Conservation (phyloP, 306 rosid genomes). For the Delonix regia region DNA sequence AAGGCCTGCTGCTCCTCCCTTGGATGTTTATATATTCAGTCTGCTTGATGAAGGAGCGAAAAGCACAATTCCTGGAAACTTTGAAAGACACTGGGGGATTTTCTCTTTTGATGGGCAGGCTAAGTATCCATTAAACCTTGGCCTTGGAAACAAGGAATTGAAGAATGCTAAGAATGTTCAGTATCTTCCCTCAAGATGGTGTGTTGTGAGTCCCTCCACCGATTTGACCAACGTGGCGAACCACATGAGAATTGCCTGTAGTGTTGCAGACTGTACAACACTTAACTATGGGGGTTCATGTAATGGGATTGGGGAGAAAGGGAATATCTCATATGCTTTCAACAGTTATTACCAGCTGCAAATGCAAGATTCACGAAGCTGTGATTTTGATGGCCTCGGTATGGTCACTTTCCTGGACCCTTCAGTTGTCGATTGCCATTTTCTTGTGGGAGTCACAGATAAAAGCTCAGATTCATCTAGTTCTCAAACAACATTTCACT, state of each 20-base stretch:
- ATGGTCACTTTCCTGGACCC: conserved; percentile 78
- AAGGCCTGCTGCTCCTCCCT: conserved; percentile 67
- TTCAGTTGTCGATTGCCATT: conserved; percentile 73
- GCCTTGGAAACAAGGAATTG: conserved; percentile 62
- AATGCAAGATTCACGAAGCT: conserved; percentile 71
- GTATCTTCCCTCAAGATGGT: conserved; percentile 87
- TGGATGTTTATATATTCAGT: conserved; percentile 70
- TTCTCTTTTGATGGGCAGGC: conserved; percentile 86
- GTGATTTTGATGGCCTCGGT: conserved; percentile 78
- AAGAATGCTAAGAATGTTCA: conserved; percentile 71
- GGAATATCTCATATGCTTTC: conserved; percentile 79
- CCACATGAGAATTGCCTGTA: conserved; percentile 73
- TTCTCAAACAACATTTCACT: conserved; percentile 28
- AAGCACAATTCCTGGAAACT: conserved; percentile 71
- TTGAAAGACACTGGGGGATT: conserved; percentile 90
- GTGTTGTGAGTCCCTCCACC: conserved; percentile 66
- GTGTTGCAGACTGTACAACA: conserved; percentile 83
- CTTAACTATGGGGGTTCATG: conserved; percentile 81
- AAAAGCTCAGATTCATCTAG: conserved; percentile 43
- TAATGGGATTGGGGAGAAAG: conserved; percentile 72
- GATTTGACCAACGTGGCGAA: conserved; percentile 56
- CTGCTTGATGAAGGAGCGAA: conserved; percentile 79
- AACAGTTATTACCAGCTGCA: conserved; percentile 85
- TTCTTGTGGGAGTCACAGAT: conserved; percentile 71
- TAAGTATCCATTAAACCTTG: conserved; percentile 70